phyloP scores from a whole-genome alignment of 371 early-diverging fungal genomes.

The Synchytrium microbalum region DNA sequence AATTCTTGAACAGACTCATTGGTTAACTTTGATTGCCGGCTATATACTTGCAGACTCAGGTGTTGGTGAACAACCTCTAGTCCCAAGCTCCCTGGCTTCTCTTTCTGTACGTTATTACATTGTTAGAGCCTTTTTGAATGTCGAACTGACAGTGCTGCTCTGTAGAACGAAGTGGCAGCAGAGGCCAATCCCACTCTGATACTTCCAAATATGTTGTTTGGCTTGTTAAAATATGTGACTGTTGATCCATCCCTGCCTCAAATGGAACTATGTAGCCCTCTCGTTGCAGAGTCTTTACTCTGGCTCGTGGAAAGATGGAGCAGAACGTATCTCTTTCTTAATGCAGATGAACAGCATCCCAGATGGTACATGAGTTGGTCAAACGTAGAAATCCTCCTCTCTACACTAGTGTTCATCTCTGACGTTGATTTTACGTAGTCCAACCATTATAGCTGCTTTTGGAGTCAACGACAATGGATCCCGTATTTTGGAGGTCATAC shows the following conservation, averaged over 20 bases:
- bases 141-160: background rate
- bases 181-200: constrained; percentile 49
- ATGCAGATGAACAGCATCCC: constrained; percentile 51
- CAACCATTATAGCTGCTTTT: constrained; percentile 47
- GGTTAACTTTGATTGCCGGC: constrained; percentile 62
- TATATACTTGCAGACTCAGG: constrained; percentile 60
- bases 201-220: constrained; percentile 47
- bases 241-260: constrained; percentile 25
- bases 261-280: constrained; percentile 51
- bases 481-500: constrained; percentile 50
- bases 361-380: constrained; percentile 49
- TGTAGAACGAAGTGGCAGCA: constrained; percentile 7
- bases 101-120: constrained; percentile 46
- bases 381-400: background rate
- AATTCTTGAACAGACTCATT: constrained; percentile 63
- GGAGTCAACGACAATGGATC: constrained; percentile 55
- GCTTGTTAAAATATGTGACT: constrained; percentile 37
- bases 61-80: constrained; percentile 62
- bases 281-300: constrained; percentile 59
- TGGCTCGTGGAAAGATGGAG: constrained; percentile 73
- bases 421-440: constrained; percentile 24
- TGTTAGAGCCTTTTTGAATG: too few relatives aligned
- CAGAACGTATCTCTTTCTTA: constrained; percentile 57
- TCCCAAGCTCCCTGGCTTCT: constrained; percentile 55
- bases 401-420: background rate